These are phyloP conservation scores for Coelastrella sp. DNA, from an alignment of 139 green algal genomes.

Conservation along the genomic window DNA sequence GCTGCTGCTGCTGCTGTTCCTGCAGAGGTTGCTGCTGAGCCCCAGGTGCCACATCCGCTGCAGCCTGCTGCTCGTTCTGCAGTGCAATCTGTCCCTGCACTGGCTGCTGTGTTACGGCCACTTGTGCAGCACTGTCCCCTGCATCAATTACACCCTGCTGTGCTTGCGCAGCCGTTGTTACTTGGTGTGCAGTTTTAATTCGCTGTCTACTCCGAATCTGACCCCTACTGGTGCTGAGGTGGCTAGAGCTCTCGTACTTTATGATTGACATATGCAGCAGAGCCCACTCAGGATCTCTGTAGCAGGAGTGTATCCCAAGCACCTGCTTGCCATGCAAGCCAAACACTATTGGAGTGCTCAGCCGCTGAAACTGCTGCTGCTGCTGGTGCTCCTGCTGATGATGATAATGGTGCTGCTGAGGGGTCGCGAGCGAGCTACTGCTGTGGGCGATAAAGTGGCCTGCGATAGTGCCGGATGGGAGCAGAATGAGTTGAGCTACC, in stretches of 20 bases:
- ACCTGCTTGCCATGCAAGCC: conserved; percentile 31
- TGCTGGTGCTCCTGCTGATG: too few relatives aligned
- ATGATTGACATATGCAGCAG: conserved; percentile 29
- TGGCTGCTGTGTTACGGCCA: too few relatives aligned
- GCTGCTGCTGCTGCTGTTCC: conserved; percentile 15
- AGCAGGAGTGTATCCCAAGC: conserved; percentile 41
- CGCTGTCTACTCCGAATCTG: neutral
- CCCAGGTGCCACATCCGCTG: too few relatives aligned
- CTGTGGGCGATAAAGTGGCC: conserved; percentile 13
- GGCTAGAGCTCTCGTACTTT: conserved; percentile 3
- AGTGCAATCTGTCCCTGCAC: too few relatives aligned
- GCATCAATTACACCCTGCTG: too few relatives aligned
- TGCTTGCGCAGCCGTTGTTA: neutral
- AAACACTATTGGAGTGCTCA: conserved; percentile 10
- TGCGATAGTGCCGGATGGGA: conserved; percentile 12
- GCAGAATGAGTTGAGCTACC: conserved; percentile 23
- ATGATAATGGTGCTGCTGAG: too few relatives aligned
- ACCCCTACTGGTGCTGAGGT: conserved; percentile 9
- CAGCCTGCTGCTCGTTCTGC: too few relatives aligned
- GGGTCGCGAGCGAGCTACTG: neutral
- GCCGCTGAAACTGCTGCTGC: conserved; percentile 6
- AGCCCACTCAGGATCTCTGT: conserved; percentile 47
- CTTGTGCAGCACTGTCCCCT: too few relatives aligned
- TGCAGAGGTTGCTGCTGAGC: neutral
- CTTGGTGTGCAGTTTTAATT: neutral